These are phyloP conservation scores for Xylariaceae sp. DNA, from an alignment of 2,329 filamentous ascomycete species.

Conservation along the genomic window DNA sequence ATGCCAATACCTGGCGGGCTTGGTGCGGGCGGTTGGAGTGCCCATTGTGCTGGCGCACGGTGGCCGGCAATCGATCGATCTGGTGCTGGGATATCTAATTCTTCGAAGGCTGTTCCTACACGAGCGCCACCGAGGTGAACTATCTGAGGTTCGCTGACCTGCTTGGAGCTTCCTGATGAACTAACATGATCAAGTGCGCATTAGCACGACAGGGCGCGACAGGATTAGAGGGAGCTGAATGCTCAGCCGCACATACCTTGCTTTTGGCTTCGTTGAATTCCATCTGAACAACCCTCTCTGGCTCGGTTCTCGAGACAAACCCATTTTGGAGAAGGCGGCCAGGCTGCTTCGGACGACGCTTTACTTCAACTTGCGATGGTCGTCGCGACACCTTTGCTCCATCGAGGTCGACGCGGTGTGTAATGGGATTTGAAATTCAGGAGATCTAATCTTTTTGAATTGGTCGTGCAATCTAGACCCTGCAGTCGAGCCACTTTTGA, in stretches of 20 bases:
- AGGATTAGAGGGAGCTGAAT: neutral
- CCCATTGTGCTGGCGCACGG: conserved; percentile 15
- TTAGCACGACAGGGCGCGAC: conserved; percentile 5
- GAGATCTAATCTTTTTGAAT: no score
- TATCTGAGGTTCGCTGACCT: conserved; percentile 16
- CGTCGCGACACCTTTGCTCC: no score
- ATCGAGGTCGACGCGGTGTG: no score
- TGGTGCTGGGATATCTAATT: conserved; percentile 11
- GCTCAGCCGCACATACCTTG: conserved; percentile 6
- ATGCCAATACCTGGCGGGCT: conserved; percentile 15
- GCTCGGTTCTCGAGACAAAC: conserved; percentile 19
- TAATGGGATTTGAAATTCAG: no score
- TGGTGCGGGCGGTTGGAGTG: conserved; percentile 13
- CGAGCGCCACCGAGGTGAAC: conserved; percentile 22
- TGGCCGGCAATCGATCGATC: conserved; percentile 12
- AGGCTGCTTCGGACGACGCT: no score
- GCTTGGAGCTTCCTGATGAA: conserved; percentile 12
- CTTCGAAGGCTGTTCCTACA: conserved; percentile 14
- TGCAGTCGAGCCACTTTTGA: no score
- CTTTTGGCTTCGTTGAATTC: conserved; percentile 16
- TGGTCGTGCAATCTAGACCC: no score
- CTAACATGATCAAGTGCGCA: conserved; percentile 4
- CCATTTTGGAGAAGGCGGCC: conserved; percentile 8
- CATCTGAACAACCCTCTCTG: conserved; percentile 20
- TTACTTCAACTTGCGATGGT: no score